Base-by-base conservation (phyloP, 1,139 yeast genomes). In the Yamadazyma siamensis region DNA sequence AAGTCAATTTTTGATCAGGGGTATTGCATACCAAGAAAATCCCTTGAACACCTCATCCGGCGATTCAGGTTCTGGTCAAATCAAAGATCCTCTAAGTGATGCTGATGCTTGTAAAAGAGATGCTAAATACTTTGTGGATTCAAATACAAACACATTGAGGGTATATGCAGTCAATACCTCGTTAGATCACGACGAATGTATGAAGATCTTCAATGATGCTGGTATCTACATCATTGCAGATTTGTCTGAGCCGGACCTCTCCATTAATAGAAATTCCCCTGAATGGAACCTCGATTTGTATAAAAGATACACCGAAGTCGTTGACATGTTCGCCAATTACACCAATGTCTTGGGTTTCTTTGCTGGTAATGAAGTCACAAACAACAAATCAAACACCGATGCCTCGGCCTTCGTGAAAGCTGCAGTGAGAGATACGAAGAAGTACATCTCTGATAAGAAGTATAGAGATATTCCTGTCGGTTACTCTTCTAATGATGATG, bases 301-400 rank as follows among this genome's bases (percentile, higher is more conserved):
- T 59, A 65, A 76, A 46, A 80, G 91, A 52, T 86, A 87, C 43
- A 75, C 80, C 32, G 70, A 79, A 13, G 85, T 83, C 34, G 77
- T 87, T 38, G 94, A 85, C 53, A 69, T 67, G 45, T 77, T 87
- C 69, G 75, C 81, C 34, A 56, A 68, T 41, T 86, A 83, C 61
- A 70, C 80, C 49, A 87, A 87, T 63, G 77, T 83, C 21, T 68
- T 86, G 39, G 95, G 95, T 25, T 86, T 84, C 69, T 85, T 86
- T 52, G 95, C 96, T 29, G 96, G 94, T 53, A 87, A 87, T 55
- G 96, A 87, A 67, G 95, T 86, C 39, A 77, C 83, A 55, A 84
- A 87, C 60, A 78, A 77, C 52, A 69, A 60, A 26, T 61, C 77
- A 54, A 83, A 79, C 55, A 83, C 95, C 27, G 76, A 69, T 38